These are phyloP conservation scores for Colletotrichum musicola DNA, from an alignment of 2,329 filamentous ascomycete genomes.

Conservation along the genomic window DNA sequence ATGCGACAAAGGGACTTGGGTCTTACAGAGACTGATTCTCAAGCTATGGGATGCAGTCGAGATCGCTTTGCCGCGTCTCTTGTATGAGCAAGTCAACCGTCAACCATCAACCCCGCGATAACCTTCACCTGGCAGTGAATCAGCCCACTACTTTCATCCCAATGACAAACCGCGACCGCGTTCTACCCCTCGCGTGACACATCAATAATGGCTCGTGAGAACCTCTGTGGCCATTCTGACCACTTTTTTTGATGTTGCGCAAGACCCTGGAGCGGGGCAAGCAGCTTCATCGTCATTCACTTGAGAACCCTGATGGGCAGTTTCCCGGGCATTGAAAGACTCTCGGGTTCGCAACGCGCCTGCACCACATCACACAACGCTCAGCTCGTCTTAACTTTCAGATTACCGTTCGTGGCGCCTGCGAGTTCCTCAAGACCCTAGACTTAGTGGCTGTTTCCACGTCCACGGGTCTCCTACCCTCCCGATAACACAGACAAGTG, in stretches of 20 bases:
- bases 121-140: no score
- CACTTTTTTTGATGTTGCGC: slow-evolving; percentile 7
- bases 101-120: background rate
- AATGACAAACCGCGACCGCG: background rate
- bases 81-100: background rate
- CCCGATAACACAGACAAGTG: background rate
- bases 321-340: slow-evolving; percentile 34
- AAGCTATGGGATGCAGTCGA: no score
- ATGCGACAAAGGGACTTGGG: no score
- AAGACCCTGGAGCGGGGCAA: slow-evolving; percentile 31
- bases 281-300: slow-evolving; percentile 20
- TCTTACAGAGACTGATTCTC: no score
- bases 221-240: slow-evolving; percentile 3
- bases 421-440: background rate
- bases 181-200: background rate
- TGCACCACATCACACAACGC: slow-evolving; percentile 4
- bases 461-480: background rate
- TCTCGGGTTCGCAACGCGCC: slow-evolving; percentile 21
- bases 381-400: background rate
- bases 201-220: slow-evolving; percentile 10
- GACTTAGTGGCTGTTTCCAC: background rate
- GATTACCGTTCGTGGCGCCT: background rate
- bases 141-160: background rate
- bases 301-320: slow-evolving; percentile 36
- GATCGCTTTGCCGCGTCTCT: no score